Base-by-base conservation (phyloP, 2,329 filamentous ascomycete species). In the Alternaria triticimaculans region DNA sequence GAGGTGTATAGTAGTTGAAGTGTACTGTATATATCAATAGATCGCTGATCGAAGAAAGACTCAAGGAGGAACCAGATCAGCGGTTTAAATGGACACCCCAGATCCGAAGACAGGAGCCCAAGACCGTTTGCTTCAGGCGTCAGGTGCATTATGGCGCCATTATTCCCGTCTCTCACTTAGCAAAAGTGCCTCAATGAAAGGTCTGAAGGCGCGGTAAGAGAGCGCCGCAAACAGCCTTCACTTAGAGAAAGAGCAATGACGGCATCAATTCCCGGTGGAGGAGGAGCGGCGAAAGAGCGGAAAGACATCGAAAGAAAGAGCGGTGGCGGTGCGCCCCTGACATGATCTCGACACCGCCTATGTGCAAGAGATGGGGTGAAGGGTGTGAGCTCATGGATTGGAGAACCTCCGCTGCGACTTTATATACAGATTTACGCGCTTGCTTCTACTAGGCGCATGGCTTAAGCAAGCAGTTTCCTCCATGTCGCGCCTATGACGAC, bases 101-200 rank as follows among this genome's bases (percentile, higher is more conserved):
- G 18, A 23, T 20, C 20, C 15, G 12, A 37, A 37, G 28, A 12
- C 8, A 37, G 28, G 49, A 28, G 8, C 28, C 49, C 30, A 51
- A 51, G 26, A 23, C 28, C 28, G 49, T 51, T 51, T 33, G 49
- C 49, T 37, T 18, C 20, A 33, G 20, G 7, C 18, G 49, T 37
- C 28, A 51, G 49, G 28, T 37, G 49, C 14, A 23, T 9, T 2
- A 23, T n/a, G 14, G 15, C 18, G 49, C 28, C 20, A 51, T 37
- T n/a, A 2, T 23, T 23, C 9, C 4, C 20, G 18, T 37, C 49
- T 33, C 49, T 51, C 49, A 51, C 49, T 20, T n/a, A 9, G 9
- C 10, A 14, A 23, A 6, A 37, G 12, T 11, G 2, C 28, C 37
- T 18, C 33, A 18, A 15, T 14, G 12, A 12, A 33, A n/a, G 28